phyloP scores from a whole-genome alignment of 495 filamentous ascomycete genomes.

The Margaritispora aquatica region DNA sequence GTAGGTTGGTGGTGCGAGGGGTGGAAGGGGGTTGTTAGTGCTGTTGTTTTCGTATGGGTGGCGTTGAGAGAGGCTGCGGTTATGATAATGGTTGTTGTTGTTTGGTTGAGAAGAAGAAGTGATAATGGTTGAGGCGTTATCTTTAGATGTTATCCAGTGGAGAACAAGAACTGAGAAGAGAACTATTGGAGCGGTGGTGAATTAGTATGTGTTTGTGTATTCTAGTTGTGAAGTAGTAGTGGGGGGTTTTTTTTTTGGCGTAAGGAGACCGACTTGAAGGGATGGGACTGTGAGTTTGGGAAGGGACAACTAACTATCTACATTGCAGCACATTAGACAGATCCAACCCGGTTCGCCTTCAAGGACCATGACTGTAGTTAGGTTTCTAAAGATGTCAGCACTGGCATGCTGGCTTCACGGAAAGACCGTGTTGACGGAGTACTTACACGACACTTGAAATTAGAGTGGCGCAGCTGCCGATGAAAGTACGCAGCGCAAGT shows the following conservation, averaged over 20 bases:
- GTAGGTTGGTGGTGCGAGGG: background rate
- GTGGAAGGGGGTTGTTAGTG: background rate
- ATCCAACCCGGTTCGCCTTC: slow-evolving; percentile 50
- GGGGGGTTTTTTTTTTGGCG: no score
- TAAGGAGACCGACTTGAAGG: no score
- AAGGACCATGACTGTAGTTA: slow-evolving; percentile 42
- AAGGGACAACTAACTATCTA: slow-evolving; percentile 35
- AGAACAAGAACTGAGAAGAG: slow-evolving; percentile 46
- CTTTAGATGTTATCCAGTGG: slow-evolving; percentile 47
- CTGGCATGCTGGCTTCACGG: background rate
- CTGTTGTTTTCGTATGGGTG: background rate
- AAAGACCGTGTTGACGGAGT: background rate
- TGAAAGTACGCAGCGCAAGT: slow-evolving; percentile 40
- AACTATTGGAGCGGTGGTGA: slow-evolving; percentile 26
- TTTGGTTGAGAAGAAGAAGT: background rate
- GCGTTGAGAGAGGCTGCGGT: no score
- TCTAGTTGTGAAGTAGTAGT: no score
- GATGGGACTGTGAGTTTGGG: background rate
- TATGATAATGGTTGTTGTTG: no score
- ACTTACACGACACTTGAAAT: slow-evolving; percentile 40
- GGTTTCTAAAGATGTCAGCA: slow-evolving; percentile 31
- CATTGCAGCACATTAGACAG: slow-evolving; percentile 50
- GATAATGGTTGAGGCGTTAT: slow-evolving; percentile 26
- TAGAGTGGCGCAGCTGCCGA: slow-evolving; percentile 42
- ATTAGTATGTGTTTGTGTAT: no score